phyloP scores from a whole-genome alignment of 2,329 filamentous ascomycete genomes.

The Alternaria longipes region DNA sequence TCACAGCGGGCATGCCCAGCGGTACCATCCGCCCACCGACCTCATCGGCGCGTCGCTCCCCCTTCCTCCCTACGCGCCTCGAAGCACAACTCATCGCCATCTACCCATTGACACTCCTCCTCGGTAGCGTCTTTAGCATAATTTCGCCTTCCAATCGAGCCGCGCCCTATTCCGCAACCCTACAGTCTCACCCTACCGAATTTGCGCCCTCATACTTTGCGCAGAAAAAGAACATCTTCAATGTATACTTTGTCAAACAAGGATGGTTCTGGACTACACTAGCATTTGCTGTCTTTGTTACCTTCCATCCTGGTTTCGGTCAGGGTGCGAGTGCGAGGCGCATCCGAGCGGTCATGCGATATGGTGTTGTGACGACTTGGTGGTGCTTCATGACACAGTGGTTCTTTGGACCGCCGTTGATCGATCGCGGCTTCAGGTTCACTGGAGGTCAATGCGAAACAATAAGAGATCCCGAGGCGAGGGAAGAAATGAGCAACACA shows the following conservation, averaged over 20 bases:
- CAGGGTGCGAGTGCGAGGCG: slow-evolving; percentile 55
- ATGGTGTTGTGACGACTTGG: slow-evolving; percentile 74
- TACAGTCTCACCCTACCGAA: slow-evolving; percentile 69
- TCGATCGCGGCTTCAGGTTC: slow-evolving; percentile 88
- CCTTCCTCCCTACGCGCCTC: slow-evolving; percentile 74
- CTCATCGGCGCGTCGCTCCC: slow-evolving; percentile 53
- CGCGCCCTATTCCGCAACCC: slow-evolving; percentile 67
- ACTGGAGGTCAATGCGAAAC: slow-evolving; percentile 86
- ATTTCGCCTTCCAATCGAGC: slow-evolving; percentile 75
- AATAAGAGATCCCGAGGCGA: slow-evolving; percentile 58
- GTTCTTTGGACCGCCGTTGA: slow-evolving; percentile 91
- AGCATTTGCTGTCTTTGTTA: slow-evolving; percentile 74
- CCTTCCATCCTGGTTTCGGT: slow-evolving; percentile 70
- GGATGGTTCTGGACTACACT: slow-evolving; percentile 92
- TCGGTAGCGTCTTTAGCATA: slow-evolving; percentile 82
- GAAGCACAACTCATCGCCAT: slow-evolving; percentile 71
- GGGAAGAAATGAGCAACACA: slow-evolving; percentile 57
- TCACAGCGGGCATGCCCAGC: slow-evolving; percentile 37
- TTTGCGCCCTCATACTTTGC: slow-evolving; percentile 87
- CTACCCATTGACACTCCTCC: slow-evolving; percentile 80
- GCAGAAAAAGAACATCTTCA: slow-evolving; percentile 91
- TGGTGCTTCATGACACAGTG: slow-evolving; percentile 95
- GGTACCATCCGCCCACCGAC: slow-evolving; percentile 36
- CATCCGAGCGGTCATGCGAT: slow-evolving; percentile 72
- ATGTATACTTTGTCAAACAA: slow-evolving; percentile 90